phyloP scores from a whole-genome alignment of 2,329 filamentous ascomycete species.

The Westerdykella ornata region DNA sequence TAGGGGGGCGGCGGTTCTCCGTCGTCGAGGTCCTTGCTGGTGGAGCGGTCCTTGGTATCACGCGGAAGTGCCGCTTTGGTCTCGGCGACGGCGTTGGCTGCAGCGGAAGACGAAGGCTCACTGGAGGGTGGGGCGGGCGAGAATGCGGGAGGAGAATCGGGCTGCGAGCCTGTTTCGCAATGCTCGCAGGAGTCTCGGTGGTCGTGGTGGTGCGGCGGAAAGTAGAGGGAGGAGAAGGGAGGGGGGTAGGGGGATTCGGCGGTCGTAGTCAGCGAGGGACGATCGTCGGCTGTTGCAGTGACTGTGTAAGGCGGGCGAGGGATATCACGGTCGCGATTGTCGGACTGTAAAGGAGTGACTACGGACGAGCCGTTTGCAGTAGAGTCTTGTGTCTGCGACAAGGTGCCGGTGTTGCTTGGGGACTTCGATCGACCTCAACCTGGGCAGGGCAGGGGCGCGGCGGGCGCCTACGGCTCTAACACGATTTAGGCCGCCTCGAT shows the following conservation, averaged over 20 bases:
- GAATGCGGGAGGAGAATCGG: slow-evolving; percentile 44
- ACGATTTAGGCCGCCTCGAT: slow-evolving; percentile 16
- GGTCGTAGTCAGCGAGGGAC: slow-evolving; percentile 37
- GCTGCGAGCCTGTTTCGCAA: slow-evolving; percentile 17
- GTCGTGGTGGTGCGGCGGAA: slow-evolving; percentile 45
- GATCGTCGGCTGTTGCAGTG: slow-evolving; percentile 33
- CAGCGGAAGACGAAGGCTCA: slow-evolving; percentile 46
- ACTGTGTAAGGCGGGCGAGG: slow-evolving; percentile 23
- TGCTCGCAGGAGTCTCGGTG: slow-evolving; percentile 40
- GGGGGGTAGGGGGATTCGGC: slow-evolving; percentile 52
- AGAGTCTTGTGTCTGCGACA: slow-evolving; percentile 40
- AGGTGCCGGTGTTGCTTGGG: slow-evolving; percentile 35
- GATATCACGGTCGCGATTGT: slow-evolving; percentile 19
- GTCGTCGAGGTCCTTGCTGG: slow-evolving; percentile 68
- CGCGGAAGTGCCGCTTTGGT: slow-evolving; percentile 78
- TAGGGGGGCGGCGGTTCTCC: slow-evolving; percentile 93
- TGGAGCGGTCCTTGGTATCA: slow-evolving; percentile 69
- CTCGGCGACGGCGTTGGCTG: slow-evolving; percentile 51
- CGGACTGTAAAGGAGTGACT: slow-evolving; percentile 38
- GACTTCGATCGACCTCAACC: slow-evolving; percentile 18
- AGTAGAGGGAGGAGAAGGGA: slow-evolving; percentile 59
- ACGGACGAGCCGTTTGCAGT: slow-evolving; percentile 41
- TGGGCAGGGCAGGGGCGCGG: slow-evolving; percentile 13
- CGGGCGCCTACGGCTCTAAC: slow-evolving; percentile 22
- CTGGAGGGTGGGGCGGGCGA: slow-evolving; percentile 48